phyloP scores from a whole-genome alignment of 1,284 basidiomycete species.

The Microbotryomycetes sp. region DNA sequence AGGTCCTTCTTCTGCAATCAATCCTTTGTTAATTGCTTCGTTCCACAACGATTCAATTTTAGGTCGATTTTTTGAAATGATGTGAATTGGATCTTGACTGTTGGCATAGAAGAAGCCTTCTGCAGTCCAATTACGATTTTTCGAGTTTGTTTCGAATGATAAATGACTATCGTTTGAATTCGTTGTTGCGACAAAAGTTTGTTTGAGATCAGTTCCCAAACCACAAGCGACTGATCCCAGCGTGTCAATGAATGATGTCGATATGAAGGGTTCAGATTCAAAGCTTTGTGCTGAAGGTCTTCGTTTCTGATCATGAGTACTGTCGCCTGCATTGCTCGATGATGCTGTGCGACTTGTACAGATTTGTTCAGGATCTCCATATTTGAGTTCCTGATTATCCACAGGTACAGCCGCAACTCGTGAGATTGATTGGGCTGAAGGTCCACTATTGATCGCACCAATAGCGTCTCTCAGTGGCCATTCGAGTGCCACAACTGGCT shows the following conservation, averaged over 20 bases:
- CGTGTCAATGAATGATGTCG: background rate
- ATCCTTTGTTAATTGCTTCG: background rate
- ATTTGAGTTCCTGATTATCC: background rate
- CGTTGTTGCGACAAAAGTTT: too few relatives aligned
- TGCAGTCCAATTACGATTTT: background rate
- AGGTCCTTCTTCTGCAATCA: constrained; percentile 5
- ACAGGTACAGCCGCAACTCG: background rate
- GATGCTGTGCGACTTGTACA: background rate
- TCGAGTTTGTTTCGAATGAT: background rate
- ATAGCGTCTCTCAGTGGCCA: background rate
- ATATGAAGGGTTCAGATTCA: background rate
- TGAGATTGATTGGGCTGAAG: background rate
- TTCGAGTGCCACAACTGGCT: background rate
- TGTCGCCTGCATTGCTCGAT: background rate
- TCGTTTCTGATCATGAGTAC: too few relatives aligned
- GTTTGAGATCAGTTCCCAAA: background rate
- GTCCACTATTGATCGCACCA: background rate
- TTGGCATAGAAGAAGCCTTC: constrained; percentile 6
- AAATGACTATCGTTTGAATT: background rate
- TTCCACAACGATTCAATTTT: constrained; percentile 4
- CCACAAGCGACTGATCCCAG: background rate
- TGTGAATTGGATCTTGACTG: constrained; percentile 11
- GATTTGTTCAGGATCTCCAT: background rate
- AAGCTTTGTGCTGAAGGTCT: background rate
- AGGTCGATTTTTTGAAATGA: constrained; percentile 5